A percentile compares a stretch with the other conserved stretches of the same genome.
These are phyloP conservation scores for Trichoderma sp. DNA, from an alignment of 2,329 filamentous ascomycete species.

Conservation along the genomic window DNA sequence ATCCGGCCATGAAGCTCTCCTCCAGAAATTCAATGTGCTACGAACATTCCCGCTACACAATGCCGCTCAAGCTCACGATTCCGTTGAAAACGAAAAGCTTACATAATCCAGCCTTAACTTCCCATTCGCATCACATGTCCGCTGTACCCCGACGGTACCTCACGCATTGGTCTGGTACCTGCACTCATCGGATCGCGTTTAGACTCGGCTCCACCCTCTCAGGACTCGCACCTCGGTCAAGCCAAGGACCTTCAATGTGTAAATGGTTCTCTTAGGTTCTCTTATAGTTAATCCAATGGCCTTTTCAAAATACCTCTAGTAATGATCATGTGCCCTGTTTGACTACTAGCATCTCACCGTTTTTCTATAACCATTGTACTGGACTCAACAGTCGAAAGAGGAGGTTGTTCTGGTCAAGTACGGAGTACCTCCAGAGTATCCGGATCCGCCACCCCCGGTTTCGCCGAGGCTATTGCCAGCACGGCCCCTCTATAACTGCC, in stretches of 20 bases:
- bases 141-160: not conserved
- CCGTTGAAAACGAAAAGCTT: too few species aligned
- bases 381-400: not conserved
- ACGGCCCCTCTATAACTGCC: not conserved
- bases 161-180: not conserved
- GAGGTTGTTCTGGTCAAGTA: not conserved
- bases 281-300: too few species aligned
- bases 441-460: conserved; percentile 27
- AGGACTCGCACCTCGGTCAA: conserved; percentile 12
- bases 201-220: not conserved
- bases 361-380: too few species aligned
- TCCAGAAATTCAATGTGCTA: too few species aligned
- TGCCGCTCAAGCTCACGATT: too few species aligned
- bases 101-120: too few species aligned
- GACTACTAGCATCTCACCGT: too few species aligned
- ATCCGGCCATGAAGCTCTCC: too few species aligned
- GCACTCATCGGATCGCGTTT: not conserved
- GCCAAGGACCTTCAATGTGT: not conserved
- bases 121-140: not conserved
- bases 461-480: conserved; percentile 28
- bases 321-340: too few species aligned
- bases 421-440: not conserved
- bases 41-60: too few species aligned
- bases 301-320: too few species aligned
- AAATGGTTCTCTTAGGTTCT: too few species aligned